A percentile compares a stretch with the other conserved stretches of the same genome.
These are phyloP conservation scores for Mortierella sp. DNA, from an alignment of 371 early-diverging fungal species.

Conservation along the genomic window DNA sequence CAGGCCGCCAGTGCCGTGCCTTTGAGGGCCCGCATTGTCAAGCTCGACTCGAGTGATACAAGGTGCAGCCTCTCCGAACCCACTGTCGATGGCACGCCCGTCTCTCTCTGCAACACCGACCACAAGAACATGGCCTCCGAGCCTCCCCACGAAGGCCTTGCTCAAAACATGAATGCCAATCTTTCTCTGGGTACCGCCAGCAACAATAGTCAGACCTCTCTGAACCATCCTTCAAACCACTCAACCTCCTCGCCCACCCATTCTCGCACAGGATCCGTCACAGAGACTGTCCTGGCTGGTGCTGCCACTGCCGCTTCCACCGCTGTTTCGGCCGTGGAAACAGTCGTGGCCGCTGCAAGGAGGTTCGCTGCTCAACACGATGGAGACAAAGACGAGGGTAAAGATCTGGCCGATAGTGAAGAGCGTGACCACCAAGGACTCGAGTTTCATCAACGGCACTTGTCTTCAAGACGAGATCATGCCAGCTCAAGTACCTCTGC, in stretches of 20 bases:
- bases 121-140: too few relatives aligned
- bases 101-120: too few relatives aligned
- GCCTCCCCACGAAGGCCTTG: too few relatives aligned
- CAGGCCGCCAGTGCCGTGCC: too few relatives aligned
- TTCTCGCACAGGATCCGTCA: slow-evolving; percentile 7
- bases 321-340: slow-evolving; percentile 10
- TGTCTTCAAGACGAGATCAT: neutral
- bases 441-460: slow-evolving; percentile 22
- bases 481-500: neutral
- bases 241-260: neutral
- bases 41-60: too few relatives aligned
- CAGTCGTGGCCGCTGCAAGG: slow-evolving; percentile 12
- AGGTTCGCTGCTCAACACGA: slow-evolving; percentile 9
- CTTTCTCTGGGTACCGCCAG: too few relatives aligned
- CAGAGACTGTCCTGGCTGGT: slow-evolving; percentile 17
- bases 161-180: too few relatives aligned
- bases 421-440: slow-evolving; percentile 22
- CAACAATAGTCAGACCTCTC: neutral
- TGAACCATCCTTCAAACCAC: neutral
- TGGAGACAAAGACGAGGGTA: neutral
- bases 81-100: too few relatives aligned
- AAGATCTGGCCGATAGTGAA: neutral
- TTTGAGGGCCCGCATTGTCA: too few relatives aligned
- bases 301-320: slow-evolving; percentile 26
- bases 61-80: too few relatives aligned